Conservation (phyloP, 2,329 filamentous ascomycete species). For the Curvularia sp. region DNA sequence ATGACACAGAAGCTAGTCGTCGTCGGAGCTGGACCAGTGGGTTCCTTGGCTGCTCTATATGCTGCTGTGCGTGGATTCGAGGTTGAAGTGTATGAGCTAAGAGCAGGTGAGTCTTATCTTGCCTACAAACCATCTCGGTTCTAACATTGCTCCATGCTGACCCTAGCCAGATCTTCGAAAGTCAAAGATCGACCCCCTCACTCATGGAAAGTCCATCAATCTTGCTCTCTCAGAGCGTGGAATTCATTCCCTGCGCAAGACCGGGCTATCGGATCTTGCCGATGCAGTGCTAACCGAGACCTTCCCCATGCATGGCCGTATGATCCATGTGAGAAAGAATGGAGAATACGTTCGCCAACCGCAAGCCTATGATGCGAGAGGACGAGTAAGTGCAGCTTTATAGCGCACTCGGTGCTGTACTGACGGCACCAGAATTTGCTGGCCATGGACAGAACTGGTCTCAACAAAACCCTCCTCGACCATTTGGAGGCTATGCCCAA, state of each 20-base stretch:
- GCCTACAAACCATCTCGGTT: slow-evolving; percentile 5
- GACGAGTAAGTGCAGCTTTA: slow-evolving; percentile 67
- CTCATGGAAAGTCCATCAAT: slow-evolving; percentile 99
- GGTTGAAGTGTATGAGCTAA: slow-evolving; percentile 93
- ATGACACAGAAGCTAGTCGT: slow-evolving; percentile 74
- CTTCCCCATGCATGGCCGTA: slow-evolving; percentile 92
- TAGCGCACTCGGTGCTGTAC: background rate
- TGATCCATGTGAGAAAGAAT: slow-evolving; percentile 81
- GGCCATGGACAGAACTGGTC: slow-evolving; percentile 80
- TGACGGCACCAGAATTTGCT: slow-evolving; percentile 71
- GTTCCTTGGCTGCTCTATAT: slow-evolving; percentile 89
- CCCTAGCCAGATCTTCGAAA: slow-evolving; percentile 78
- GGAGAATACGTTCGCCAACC: slow-evolving; percentile 75
- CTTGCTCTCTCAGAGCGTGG: slow-evolving; percentile 92
- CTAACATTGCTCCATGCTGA: slow-evolving; percentile 7
- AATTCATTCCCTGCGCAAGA: slow-evolving; percentile 82
- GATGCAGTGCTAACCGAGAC: slow-evolving; percentile 77
- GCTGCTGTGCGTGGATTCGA: slow-evolving; percentile 85
- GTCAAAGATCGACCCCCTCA: slow-evolving; percentile 80
- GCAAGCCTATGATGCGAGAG: slow-evolving; percentile 91
- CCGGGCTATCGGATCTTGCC: slow-evolving; percentile 71
- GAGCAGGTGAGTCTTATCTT: slow-evolving; percentile 70
- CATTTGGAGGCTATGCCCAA: slow-evolving; percentile 84
- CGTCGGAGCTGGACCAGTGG: slow-evolving; percentile 92
- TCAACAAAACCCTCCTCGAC: slow-evolving; percentile 86